A percentile compares a stretch with the other conserved stretches of the same genome.
Evolutionary conservation across 805 yeast genomes (phyloP).

Genomic region (Torulaspora indica): DNA sequence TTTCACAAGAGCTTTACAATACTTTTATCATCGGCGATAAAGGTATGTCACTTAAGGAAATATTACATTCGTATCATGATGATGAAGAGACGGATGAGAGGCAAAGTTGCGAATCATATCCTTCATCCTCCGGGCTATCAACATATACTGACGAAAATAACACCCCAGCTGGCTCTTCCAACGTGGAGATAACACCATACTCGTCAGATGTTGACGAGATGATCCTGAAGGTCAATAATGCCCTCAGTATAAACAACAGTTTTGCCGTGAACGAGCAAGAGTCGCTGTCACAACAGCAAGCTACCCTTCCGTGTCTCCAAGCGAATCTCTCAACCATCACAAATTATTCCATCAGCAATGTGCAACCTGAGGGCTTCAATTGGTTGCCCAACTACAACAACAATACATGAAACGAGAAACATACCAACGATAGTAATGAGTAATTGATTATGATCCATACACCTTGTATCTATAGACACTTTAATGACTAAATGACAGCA

Average conservation of each 20-base stretch:
- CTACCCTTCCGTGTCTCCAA: conserved; percentile 14
- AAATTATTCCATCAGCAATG: conserved; percentile 16
- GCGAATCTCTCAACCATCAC: conserved; percentile 22
- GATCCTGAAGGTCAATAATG: conserved; percentile 8
- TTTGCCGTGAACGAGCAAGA: conserved; percentile 1
- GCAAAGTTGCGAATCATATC: conserved; percentile 11
- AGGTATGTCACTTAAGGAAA: conserved; percentile 19
- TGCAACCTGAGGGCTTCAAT: conserved; percentile 8
- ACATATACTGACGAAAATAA: conserved; percentile 10
- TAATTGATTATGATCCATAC: neutral
- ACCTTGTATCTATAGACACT: conserved; percentile 8
- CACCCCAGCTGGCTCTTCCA: conserved; percentile 10
- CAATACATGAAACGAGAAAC: conserved; percentile 4
- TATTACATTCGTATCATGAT: conserved; percentile 15
- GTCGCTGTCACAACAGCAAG: conserved; percentile 1
- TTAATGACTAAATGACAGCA: conserved; percentile 2
- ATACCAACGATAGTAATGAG: conserved; percentile 4
- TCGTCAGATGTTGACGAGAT: conserved; percentile 14
- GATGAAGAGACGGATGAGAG: conserved; percentile 15
- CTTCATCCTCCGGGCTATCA: conserved; percentile 7
- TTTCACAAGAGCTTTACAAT: conserved; percentile 17
- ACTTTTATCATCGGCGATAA: conserved; percentile 19
- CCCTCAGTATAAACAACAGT: conserved; percentile 22
- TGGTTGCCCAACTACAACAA: conserved; percentile 18
- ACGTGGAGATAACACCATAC: conserved; percentile 14